Conservation (phyloP, 805 yeast species). For the Kuraishia borneana region DNA sequence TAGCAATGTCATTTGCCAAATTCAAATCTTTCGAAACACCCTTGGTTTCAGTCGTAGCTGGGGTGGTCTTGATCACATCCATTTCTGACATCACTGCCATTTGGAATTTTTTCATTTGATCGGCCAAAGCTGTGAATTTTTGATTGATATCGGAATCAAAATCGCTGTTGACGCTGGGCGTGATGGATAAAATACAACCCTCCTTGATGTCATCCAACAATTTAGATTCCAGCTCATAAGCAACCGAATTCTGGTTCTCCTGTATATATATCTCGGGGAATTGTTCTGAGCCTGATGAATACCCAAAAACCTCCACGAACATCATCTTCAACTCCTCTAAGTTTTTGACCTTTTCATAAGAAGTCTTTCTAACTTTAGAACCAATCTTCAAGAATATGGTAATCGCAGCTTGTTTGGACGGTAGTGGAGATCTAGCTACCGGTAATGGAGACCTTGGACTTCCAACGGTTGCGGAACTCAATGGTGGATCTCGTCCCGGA, state of each 20-base stretch:
- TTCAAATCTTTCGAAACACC: background rate
- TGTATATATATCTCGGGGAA: slow-evolving; percentile 75
- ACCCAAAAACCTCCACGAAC: slow-evolving; percentile 82
- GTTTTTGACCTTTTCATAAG: slow-evolving; percentile 31
- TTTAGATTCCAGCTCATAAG: slow-evolving; percentile 74
- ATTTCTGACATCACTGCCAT: slow-evolving; percentile 6
- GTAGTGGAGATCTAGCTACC: too few relatives aligned
- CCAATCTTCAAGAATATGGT: slow-evolving; percentile 37
- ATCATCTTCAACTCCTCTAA: slow-evolving; percentile 49
- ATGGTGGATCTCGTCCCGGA: slow-evolving; percentile 18
- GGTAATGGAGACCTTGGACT: slow-evolving; percentile 6
- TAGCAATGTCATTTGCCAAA: slow-evolving; percentile 20
- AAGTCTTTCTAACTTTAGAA: slow-evolving; percentile 44
- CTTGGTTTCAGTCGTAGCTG: background rate
- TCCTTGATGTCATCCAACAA: slow-evolving; percentile 43
- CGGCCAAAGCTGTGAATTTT: slow-evolving; percentile 14
- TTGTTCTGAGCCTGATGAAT: slow-evolving; percentile 56
- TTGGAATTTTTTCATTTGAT: slow-evolving; percentile 16
- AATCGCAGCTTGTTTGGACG: slow-evolving; percentile 1
- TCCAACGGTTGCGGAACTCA: background rate
- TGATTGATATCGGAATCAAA: too few relatives aligned
- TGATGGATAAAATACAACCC: slow-evolving; percentile 43
- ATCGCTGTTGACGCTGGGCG: slow-evolving; percentile 6
- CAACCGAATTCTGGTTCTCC: slow-evolving; percentile 45
- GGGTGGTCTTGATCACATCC: background rate